Evolutionary conservation across 805 yeast species (phyloP).

Genomic region (Ogataea zsoltii): DNA sequence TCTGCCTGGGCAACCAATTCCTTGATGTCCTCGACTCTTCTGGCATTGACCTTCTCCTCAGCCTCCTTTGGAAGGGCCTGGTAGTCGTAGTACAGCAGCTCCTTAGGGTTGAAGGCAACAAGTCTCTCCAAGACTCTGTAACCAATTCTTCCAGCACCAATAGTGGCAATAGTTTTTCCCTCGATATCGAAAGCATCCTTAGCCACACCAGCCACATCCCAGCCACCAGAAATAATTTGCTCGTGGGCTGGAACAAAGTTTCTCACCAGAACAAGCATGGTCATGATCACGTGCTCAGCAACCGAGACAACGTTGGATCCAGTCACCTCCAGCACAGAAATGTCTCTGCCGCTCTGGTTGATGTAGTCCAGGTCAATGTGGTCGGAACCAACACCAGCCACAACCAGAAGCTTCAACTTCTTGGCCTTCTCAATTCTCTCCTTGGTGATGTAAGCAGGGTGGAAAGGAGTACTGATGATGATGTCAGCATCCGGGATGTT

Average conservation of each 20-base stretch:
- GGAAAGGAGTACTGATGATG: slow-evolving; percentile 81
- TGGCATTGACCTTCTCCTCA: slow-evolving; percentile 57
- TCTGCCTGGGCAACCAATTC: slow-evolving; percentile 69
- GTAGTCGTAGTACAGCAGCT: slow-evolving; percentile 73
- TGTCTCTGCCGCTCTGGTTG: slow-evolving; percentile 56
- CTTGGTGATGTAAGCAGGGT: slow-evolving; percentile 71
- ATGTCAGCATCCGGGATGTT: slow-evolving; percentile 72
- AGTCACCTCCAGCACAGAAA: slow-evolving; percentile 77
- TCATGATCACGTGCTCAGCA: slow-evolving; percentile 79
- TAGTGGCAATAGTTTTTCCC: slow-evolving; percentile 74
- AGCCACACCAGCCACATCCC: slow-evolving; percentile 80
- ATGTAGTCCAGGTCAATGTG: slow-evolving; percentile 71
- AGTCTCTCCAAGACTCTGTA: slow-evolving; percentile 72
- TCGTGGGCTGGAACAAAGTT: slow-evolving; percentile 81
- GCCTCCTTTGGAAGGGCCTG: slow-evolving; percentile 62
- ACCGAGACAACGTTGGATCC: slow-evolving; percentile 81
- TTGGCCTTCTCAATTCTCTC: slow-evolving; percentile 70
- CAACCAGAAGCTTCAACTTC: slow-evolving; percentile 66
- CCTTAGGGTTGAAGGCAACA: slow-evolving; percentile 71
- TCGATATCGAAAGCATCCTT: slow-evolving; percentile 75
- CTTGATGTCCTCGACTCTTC: slow-evolving; percentile 59
- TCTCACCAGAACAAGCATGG: slow-evolving; percentile 67
- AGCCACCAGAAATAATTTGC: slow-evolving; percentile 57
- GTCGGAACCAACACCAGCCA: slow-evolving; percentile 87
- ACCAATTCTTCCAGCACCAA: slow-evolving; percentile 83